phyloP scores from a whole-genome alignment of 805 yeast species.

The Candida vaughaniae region DNA sequence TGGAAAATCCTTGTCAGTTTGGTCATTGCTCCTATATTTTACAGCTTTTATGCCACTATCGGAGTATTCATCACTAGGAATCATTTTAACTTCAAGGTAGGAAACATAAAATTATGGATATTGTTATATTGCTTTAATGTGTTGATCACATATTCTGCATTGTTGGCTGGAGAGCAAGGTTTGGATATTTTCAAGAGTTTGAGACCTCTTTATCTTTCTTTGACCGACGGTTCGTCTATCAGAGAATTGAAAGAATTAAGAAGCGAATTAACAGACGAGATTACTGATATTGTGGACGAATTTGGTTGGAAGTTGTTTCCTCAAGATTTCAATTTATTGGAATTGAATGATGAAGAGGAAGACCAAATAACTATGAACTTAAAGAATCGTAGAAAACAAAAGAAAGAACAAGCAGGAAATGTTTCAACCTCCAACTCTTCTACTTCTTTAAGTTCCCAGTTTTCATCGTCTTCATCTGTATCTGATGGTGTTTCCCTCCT shows the following conservation, averaged over 20 bases:
- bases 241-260: constrained; percentile 61
- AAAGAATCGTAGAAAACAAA: constrained; percentile 49
- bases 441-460: constrained; percentile 14
- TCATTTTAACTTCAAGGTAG: constrained; percentile 16
- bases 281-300: constrained; percentile 75
- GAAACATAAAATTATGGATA: constrained; percentile 43
- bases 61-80: constrained; percentile 42
- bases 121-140: constrained; percentile 60
- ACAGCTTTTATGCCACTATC: constrained; percentile 72
- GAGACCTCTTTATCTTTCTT: constrained; percentile 71
- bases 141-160: constrained; percentile 81
- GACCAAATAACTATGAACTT: constrained; percentile 42
- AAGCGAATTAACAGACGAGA: constrained; percentile 60
- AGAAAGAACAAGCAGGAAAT: constrained; percentile 6
- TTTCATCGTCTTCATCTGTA: constrained; percentile 34
- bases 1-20: constrained; percentile 92
- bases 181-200: constrained; percentile 82
- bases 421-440: constrained; percentile 11
- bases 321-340: constrained; percentile 64
- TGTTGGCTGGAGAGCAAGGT: constrained; percentile 90
- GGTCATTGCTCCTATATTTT: constrained; percentile 85
- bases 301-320: constrained; percentile 86
- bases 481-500: constrained; percentile 64
- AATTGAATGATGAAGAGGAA: constrained; percentile 39
- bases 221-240: constrained; percentile 57